Evolutionary conservation across 2,329 filamentous ascomycete species (phyloP).

Genomic region (Calonectria pauciramosa): DNA sequence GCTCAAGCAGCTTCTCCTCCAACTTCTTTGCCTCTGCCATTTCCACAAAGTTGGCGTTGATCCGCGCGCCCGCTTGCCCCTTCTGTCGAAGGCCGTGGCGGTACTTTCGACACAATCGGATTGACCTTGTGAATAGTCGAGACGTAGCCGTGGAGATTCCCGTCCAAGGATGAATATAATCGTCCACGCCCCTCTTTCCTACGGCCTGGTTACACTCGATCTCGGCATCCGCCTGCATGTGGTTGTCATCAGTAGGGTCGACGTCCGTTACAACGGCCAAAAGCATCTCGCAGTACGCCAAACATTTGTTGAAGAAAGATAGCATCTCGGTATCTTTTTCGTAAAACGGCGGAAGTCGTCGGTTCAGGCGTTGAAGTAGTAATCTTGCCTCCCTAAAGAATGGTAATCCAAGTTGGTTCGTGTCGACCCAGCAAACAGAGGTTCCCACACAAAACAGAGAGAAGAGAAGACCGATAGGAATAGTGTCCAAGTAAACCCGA

Average conservation of each 20-base stretch:
- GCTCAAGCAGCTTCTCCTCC: slow-evolving; percentile 51
- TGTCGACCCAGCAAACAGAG: slow-evolving; percentile 57
- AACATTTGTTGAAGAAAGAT: slow-evolving; percentile 54
- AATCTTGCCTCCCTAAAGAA: slow-evolving; percentile 49
- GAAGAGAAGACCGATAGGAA: slow-evolving; percentile 54
- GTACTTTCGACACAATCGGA: slow-evolving; percentile 53
- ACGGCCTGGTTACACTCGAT: not conserved
- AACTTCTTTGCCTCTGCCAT: slow-evolving; percentile 48
- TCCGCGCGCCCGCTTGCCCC: slow-evolving; percentile 45
- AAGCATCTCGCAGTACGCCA: slow-evolving; percentile 59
- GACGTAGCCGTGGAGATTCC: slow-evolving; percentile 52
- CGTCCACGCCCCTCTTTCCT: slow-evolving; percentile 30
- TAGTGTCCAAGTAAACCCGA: slow-evolving; percentile 28
- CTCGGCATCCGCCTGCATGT: not conserved
- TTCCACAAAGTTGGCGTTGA: slow-evolving; percentile 41
- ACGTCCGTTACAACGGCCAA: slow-evolving; percentile 53
- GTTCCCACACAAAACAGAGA: slow-evolving; percentile 57
- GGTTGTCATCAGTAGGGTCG: not conserved
- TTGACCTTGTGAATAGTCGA: slow-evolving; percentile 52
- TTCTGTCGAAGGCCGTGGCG: slow-evolving; percentile 41
- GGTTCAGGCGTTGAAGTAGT: slow-evolving; percentile 45
- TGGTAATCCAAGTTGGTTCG: slow-evolving; percentile 48
- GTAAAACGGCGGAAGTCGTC: slow-evolving; percentile 28
- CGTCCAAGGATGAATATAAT: slow-evolving; percentile 54
- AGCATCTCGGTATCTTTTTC: slow-evolving; percentile 47